Conservation (phyloP, 345 rosid genomes). For the Anacardium occidentale region DNA sequence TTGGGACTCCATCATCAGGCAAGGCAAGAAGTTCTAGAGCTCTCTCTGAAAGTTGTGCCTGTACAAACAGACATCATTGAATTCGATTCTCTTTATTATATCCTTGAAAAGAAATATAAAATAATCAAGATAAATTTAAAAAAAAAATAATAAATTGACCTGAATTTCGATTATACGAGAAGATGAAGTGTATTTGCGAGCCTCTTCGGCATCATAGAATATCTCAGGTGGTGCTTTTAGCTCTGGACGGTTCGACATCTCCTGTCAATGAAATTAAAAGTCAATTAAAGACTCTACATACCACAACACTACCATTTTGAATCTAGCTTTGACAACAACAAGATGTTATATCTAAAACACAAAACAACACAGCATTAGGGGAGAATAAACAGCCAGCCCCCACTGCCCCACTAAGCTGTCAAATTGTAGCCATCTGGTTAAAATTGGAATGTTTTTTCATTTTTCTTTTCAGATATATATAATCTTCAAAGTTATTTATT, state of each 20-base stretch:
- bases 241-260: conserved; percentile 84
- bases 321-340: too few species aligned
- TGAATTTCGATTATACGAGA: conserved; percentile 93
- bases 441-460: too few species aligned
- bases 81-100: background rate
- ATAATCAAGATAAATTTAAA: background rate
- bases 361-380: too few species aligned
- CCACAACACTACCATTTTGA: too few species aligned
- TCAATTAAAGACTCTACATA: background rate
- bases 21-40: conserved; percentile 92
- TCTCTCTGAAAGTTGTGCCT: conserved; percentile 87
- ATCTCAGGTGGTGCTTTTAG: conserved; percentile 88
- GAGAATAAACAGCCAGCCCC: too few species aligned
- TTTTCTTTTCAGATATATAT: too few species aligned
- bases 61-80: conserved; percentile 3
- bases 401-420: too few species aligned
- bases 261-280: background rate
- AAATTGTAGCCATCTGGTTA: too few species aligned
- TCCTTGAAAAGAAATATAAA: background rate
- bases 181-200: conserved; percentile 90
- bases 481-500: too few species aligned
- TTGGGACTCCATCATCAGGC: conserved; percentile 77
- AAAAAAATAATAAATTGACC: conserved; percentile 32
- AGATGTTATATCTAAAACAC: too few species aligned
- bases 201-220: conserved; percentile 80